Evolutionary conservation across 306 rosid genomes (phyloP).

Genomic region (Acacia acuminata): DNA sequence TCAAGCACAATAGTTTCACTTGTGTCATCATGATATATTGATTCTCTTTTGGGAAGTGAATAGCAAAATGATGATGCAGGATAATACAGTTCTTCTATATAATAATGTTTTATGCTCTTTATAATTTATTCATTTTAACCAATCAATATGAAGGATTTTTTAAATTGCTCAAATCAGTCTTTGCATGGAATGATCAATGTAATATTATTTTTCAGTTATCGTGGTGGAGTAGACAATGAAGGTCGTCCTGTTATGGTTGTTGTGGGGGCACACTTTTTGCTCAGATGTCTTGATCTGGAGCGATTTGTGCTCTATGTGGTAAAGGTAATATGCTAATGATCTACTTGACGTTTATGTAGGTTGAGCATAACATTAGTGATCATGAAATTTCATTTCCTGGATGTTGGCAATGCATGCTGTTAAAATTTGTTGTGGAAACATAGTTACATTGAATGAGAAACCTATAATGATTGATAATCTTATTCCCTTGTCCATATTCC

Average conservation of each 20-base stretch:
- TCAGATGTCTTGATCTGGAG: constrained; percentile 94
- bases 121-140: constrained; percentile 13
- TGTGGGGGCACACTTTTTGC: constrained; percentile 96
- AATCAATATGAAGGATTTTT: constrained; percentile 1
- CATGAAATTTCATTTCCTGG: constrained; percentile 22
- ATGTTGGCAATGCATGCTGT: constrained; percentile 12
- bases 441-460: background rate
- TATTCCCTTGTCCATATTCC: background rate
- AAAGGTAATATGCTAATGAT: constrained; percentile 61
- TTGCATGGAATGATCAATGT: constrained; percentile 21
- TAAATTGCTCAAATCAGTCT: constrained; percentile 17
- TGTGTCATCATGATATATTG: background rate
- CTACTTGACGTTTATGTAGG: constrained; percentile 29
- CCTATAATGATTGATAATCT: background rate
- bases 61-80: background rate
- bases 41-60: constrained; percentile 19
- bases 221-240: constrained; percentile 96
- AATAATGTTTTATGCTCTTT: constrained; percentile 14
- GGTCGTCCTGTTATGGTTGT: constrained; percentile 96
- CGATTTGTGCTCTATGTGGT: constrained; percentile 81
- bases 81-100: constrained; percentile 1
- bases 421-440: background rate
- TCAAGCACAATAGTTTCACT: background rate
- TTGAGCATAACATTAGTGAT: constrained; percentile 17
- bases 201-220: constrained; percentile 65